Conservation (phyloP, 164 flowering plant genomes). For the Sextonia rubra region DNA sequence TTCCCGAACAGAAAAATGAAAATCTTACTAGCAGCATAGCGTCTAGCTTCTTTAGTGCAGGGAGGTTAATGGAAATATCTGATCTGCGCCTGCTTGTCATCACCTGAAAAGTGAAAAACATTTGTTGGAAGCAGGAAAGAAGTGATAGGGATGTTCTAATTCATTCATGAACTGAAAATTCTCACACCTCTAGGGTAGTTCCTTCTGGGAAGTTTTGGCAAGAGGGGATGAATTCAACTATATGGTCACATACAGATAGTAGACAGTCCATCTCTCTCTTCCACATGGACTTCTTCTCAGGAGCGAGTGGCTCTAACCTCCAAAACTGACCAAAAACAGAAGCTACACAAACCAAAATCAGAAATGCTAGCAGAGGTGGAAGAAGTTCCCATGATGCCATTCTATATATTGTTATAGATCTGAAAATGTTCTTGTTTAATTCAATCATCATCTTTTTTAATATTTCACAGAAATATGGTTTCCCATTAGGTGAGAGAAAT, state of each 20-base stretch:
- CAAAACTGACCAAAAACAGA: constrained; percentile 77
- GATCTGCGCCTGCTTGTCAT: constrained; percentile 75
- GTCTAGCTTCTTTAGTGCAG: constrained; percentile 84
- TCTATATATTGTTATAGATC: not conserved
- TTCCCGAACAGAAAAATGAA: too few relatives aligned
- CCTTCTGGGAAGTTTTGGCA: constrained; percentile 47
- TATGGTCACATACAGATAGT: constrained; percentile 84
- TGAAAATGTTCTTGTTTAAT: not conserved
- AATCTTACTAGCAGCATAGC: constrained; percentile 76
- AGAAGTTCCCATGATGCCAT: not conserved
- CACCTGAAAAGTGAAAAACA: constrained; percentile 38
- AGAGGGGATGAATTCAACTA: constrained; percentile 62
- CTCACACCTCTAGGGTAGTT: constrained; percentile 66
- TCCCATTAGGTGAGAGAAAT: too few relatives aligned
- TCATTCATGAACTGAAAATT: not conserved
- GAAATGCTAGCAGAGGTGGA: not conserved
- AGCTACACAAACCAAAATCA: constrained; percentile 42
- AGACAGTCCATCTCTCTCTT: constrained; percentile 87
- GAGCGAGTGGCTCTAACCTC: constrained; percentile 69
- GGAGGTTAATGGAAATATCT: constrained; percentile 83
- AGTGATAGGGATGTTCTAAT: not conserved
- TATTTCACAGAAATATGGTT: too few relatives aligned
- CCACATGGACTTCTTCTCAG: constrained; percentile 85
- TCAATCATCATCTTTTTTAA: not conserved
- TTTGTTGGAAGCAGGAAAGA: not conserved